These are phyloP conservation scores for Dactylellina sp. DNA, from an alignment of 2,329 filamentous ascomycete species.

Conservation along the genomic window DNA sequence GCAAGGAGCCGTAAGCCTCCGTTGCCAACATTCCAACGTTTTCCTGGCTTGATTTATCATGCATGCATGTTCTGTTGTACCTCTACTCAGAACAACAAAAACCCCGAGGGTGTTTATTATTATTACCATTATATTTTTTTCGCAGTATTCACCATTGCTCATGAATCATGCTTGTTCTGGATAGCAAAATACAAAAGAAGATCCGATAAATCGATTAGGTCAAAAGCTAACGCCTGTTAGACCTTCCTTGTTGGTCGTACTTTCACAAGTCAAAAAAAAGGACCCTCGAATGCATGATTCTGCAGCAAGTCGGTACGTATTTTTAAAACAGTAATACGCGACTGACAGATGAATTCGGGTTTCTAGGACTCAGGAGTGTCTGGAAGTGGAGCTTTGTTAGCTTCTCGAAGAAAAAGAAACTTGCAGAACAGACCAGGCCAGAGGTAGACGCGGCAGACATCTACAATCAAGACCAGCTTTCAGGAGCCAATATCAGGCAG, in stretches of 20 bases:
- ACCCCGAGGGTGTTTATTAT: no score
- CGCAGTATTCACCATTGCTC: background rate
- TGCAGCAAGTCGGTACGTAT: conserved; percentile 28
- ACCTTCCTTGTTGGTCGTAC: conserved; percentile 52
- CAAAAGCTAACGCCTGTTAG: conserved; percentile 32
- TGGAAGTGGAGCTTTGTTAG: conserved; percentile 18
- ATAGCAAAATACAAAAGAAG: conserved; percentile 33
- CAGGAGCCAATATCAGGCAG: conserved; percentile 31
- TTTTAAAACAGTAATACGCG: conserved; percentile 46
- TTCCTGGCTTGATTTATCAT: conserved; percentile 39
- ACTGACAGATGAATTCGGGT: conserved; percentile 16
- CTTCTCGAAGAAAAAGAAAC: conserved; percentile 26
- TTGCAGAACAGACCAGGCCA: conserved; percentile 6
- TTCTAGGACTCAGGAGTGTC: conserved; percentile 4
- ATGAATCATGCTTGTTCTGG: background rate
- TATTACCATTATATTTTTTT: no score
- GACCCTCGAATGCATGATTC: conserved; percentile 50
- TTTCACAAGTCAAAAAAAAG: conserved; percentile 34
- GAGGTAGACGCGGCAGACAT: conserved; percentile 58
- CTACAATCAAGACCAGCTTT: conserved; percentile 38
- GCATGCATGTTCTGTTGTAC: conserved; percentile 42
- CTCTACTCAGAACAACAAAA: background rate
- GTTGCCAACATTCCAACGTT: conserved; percentile 44
- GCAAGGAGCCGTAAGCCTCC: conserved; percentile 14
- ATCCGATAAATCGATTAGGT: conserved; percentile 50